A percentile compares a stretch with the other conserved stretches of the same genome.
Evolutionary conservation across 2,329 filamentous ascomycete genomes (phyloP).

Genomic region (Stagonosporopsis cucurbitacearum): DNA sequence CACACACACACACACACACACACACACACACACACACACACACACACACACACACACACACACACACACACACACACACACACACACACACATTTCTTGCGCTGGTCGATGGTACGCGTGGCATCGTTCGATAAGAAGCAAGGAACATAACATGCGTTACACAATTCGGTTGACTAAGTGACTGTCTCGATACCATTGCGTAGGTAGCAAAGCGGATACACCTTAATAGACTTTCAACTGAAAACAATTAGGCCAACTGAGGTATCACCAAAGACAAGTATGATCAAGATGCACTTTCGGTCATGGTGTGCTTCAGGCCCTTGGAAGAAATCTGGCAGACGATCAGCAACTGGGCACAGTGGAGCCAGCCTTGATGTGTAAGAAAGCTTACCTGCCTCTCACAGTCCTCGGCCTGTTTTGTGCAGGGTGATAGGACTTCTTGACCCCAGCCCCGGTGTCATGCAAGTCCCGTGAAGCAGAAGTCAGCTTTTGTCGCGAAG

Average conservation of each 20-base stretch:
- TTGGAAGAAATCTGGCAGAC: not conserved
- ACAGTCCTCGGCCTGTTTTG: slow-evolving; percentile 20
- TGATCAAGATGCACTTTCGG: not conserved
- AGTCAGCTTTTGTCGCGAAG: slow-evolving; percentile 16
- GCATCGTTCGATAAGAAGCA: not conserved
- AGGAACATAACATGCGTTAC: not conserved
- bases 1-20: too few species aligned
- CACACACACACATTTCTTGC: not conserved
- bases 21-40: too few species aligned
- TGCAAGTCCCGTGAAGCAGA: slow-evolving; percentile 18
- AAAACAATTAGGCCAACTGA: not conserved
- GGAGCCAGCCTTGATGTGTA: too few species aligned
- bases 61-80: too few species aligned
- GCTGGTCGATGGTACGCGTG: not conserved
- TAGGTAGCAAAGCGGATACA: not conserved
- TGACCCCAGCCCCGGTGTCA: slow-evolving; percentile 22
- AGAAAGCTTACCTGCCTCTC: slow-evolving; percentile 19
- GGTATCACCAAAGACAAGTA: not conserved
- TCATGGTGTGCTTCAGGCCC: not conserved
- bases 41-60: too few species aligned
- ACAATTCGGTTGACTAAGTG: not conserved
- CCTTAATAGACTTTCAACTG: not conserved
- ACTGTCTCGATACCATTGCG: not conserved
- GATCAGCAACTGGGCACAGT: too few species aligned
- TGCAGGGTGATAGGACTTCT: slow-evolving; percentile 14